Conservation (phyloP, 441 rosid species). For the Populus tomentosa region DNA sequence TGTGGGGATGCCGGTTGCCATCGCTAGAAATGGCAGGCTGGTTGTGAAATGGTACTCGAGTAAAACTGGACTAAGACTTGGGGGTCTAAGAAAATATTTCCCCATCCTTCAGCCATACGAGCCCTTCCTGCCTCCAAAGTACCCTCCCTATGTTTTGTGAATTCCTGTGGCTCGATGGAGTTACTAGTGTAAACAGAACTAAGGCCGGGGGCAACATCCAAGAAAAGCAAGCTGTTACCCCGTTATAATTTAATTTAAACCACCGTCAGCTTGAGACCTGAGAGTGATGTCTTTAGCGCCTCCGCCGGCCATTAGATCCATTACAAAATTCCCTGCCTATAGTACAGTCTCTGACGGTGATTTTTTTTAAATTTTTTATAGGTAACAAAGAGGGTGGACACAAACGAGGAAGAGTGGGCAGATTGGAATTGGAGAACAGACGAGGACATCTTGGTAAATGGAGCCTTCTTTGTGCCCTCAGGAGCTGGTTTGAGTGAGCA, state of each 20-base stretch:
- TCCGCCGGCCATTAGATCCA: conserved; percentile 19
- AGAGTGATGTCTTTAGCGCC: conserved; percentile 3
- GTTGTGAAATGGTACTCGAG: background rate
- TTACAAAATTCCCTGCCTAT: background rate
- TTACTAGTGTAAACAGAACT: too few species aligned
- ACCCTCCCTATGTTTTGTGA: too few species aligned
- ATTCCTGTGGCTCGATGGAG: too few species aligned
- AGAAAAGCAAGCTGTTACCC: background rate
- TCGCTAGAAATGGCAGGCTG: background rate
- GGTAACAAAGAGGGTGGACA: conserved; percentile 96
- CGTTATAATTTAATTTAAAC: background rate
- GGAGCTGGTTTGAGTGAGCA: conserved; percentile 63
- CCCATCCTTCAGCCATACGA: background rate
- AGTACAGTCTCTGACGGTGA: background rate
- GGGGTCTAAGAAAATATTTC: too few species aligned
- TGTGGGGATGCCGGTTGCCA: background rate
- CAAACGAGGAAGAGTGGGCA: conserved; percentile 61
- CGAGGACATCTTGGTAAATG: conserved; percentile 80
- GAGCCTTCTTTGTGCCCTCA: conserved; percentile 92
- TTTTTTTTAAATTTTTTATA: conserved; percentile 4
- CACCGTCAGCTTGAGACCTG: background rate
- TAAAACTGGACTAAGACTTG: too few species aligned
- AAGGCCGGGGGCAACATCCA: too few species aligned
- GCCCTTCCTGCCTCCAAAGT: background rate
- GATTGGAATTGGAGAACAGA: conserved; percentile 98